Percentiles rank a stretch among this genome's conserved stretches.
These are phyloP conservation scores for thale cress (Arabidopsis thaliana) DNA, from an alignment of 345 rosid species.

Conservation along the genomic window DNA sequence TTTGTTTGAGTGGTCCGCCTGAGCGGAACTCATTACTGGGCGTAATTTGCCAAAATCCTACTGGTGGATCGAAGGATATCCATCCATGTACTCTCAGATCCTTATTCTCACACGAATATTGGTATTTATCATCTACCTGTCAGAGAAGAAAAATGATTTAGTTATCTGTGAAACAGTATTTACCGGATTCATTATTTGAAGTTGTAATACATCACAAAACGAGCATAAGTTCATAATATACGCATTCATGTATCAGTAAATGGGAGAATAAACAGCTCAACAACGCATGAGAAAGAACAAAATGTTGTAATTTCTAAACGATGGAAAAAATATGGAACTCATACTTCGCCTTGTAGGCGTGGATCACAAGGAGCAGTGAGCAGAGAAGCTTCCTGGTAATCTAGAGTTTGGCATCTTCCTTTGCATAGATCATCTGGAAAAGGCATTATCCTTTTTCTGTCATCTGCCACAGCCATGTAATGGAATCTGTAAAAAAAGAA, in stretches of 20 bases:
- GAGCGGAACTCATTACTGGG: conserved; percentile 94
- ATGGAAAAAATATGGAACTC: conserved; percentile 8
- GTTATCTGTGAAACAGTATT: background rate
- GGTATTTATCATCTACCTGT: conserved; percentile 98
- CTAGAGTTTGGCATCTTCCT: conserved; percentile 75
- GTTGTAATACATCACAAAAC: conserved; percentile 7
- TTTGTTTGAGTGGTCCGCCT: conserved; percentile 94
- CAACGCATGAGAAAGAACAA: conserved; percentile 6
- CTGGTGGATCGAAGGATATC: conserved; percentile 78
- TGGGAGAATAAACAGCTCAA: conserved; percentile 9
- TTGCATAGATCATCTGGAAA: conserved; percentile 79
- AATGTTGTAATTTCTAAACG: background rate
- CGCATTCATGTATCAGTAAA: background rate
- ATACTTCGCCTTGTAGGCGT: conserved; percentile 70
- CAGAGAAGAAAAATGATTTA: conserved; percentile 22
- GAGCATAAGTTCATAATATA: conserved; percentile 3
- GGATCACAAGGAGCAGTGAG: conserved; percentile 76
- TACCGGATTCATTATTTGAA: background rate
- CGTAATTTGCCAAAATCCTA: conserved; percentile 97
- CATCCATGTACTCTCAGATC: conserved; percentile 90
- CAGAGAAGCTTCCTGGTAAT: conserved; percentile 80
- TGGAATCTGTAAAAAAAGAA: conserved; percentile 63
- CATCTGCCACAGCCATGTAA: conserved; percentile 91
- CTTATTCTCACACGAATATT: conserved; percentile 87
- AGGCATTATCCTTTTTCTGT: conserved; percentile 88